Base-by-base conservation (phyloP, 768 basidiomycete species). In the Saitozyma podzolica region DNA sequence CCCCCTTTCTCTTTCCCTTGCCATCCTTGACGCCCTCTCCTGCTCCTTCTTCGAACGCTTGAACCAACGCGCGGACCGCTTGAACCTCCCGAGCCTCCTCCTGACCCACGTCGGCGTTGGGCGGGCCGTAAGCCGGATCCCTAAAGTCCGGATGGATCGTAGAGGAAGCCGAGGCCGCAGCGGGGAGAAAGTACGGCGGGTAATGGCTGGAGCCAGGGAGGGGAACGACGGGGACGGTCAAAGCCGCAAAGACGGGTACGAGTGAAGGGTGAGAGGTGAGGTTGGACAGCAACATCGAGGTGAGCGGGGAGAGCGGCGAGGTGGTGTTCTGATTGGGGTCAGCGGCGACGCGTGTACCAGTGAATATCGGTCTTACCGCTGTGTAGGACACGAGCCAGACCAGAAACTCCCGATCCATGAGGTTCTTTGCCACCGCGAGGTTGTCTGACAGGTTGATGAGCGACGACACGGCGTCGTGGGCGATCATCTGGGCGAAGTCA, bases 271-370 rank as follows among this genome's bases (percentile, higher is more conserved):
- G 87, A 6, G 89, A 84, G 9, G 92, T 90, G 41, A 96, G 81
- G 81, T 98, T 98, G n/a, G 93, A 95, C 9, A 98, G 84, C 1
- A 97, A 83, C 95, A 98, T 98, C n/a, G 91, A 85, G 3, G 93
- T 92, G 17, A 98, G 86, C 82, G 97, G 94, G 41, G 92, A 92
- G 37, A 97, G 88, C 61, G 89, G 86, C 9, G 94, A 87, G 63
- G 89, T 86, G n/a, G 91, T 89, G 79, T 92, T 89, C 93, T 97
- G 69, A n/a, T 9, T 47, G 20, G 3, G 16, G 58, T 41, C 65
- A 68, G 59, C 55, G 45, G 60, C 54, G 10, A 19, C 20, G 10
- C 52, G 50, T 52, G 51, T 8, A 45, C 20, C n/a, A 40, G 52
- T 29, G 16, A 37, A 29, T n/a, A 11, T 55, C 20, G 13, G 4